Evolutionary conservation across 768 basidiomycete species (phyloP).

Genomic region (Flagelloscypha sp.): DNA sequence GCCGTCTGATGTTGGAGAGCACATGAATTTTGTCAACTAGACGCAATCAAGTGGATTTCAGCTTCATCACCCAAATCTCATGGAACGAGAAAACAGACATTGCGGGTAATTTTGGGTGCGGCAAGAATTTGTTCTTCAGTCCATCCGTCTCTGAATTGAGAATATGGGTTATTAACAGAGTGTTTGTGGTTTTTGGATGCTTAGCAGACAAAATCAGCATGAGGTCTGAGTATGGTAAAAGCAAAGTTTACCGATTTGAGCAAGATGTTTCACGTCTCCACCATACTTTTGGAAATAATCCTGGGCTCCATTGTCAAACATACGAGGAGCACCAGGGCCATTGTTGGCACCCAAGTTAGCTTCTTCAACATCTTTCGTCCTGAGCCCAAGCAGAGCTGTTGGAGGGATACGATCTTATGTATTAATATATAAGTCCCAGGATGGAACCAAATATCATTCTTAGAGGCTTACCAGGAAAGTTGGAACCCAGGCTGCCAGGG

Average conservation of each 20-base stretch:
- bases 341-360: conserved; percentile 48
- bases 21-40: conserved; percentile 80
- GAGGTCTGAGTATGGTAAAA: neutral
- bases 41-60: too few species aligned
- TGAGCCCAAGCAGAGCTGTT: conserved; percentile 33
- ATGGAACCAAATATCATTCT: too few species aligned
- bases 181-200: conserved; percentile 83
- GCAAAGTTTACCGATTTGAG: conserved; percentile 56
- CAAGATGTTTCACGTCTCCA: conserved; percentile 56
- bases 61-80: too few species aligned
- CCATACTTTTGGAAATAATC: conserved; percentile 77
- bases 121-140: conserved; percentile 59
- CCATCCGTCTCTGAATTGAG: conserved; percentile 79
- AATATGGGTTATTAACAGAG: conserved; percentile 76
- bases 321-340: conserved; percentile 62
- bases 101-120: conserved; percentile 60
- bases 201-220: conserved; percentile 15
- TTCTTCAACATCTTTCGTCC: conserved; percentile 40
- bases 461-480: conserved; percentile 47
- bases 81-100: too few species aligned
- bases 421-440: too few species aligned
- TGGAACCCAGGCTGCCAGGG: conserved; percentile 60
- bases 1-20: conserved; percentile 80
- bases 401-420: conserved; percentile 48
- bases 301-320: conserved; percentile 68